Base-by-base conservation (phyloP, 805 yeast species). In the Ogataea corticis region DNA sequence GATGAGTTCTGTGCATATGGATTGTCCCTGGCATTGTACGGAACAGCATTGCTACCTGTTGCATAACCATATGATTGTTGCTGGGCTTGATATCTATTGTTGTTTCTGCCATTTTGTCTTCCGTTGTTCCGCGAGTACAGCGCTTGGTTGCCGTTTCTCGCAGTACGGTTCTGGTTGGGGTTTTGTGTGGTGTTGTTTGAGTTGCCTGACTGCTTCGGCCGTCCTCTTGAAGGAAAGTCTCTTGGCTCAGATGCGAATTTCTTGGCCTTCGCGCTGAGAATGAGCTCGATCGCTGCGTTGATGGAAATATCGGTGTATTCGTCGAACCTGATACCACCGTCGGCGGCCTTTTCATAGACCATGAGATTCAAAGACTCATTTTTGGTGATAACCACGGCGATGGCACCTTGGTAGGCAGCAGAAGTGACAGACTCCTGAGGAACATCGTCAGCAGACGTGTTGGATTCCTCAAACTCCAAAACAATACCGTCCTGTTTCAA, bases 241-340 rank as follows among this genome's bases (percentile, higher is more conserved):
- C 52, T 43, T 4, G 54, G 43, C 21, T 46, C 48, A 9, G 53
- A 27, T 16, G 56, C 58, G 19, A 50, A 56, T 30, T 57, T 60
- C 46, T 72, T 77, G 4, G 75, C 75, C 45, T 70, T 72, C 3
- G 64, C 55, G n/a, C 61, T 55, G 28, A 56, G 40, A 13, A 84
- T 52, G 16, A 85, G 65, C 38, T 80, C 80, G 12, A 83, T 75
- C 0, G 91, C 91, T 35, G 79, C 84, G 31, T 79, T 79, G 9
- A 81, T 68, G 3, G 82, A 80, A n/a, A 89, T 72, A 38, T 79
- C 77, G 3, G 84, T 75, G 58, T 89, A 90, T 59, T 90, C 96
- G 57, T 89, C 96, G 62, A 85, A 91, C 52, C 81, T 81, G 9
- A 87, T 79, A 13, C 87, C 87, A 7, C 90, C 91, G 56, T 81